Conservation (phyloP, 345 rosid genomes). For the Eucalyptus curtisii region DNA sequence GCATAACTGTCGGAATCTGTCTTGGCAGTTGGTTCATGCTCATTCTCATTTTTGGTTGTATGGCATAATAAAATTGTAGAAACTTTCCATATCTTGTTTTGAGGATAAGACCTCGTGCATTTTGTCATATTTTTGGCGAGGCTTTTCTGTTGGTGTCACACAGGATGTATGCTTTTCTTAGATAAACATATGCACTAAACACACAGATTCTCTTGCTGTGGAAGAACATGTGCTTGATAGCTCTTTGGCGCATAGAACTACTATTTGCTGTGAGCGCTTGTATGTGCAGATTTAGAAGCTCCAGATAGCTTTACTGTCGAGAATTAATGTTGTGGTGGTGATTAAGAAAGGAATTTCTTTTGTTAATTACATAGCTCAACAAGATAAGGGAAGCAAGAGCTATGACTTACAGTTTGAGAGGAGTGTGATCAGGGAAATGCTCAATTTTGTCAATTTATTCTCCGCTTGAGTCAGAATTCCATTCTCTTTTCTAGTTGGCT, state of each 20-base stretch:
- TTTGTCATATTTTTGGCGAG: background rate
- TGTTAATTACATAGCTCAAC: background rate
- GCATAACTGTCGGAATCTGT: background rate
- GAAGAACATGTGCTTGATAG: background rate
- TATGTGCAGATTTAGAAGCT: background rate
- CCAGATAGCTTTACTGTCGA: background rate
- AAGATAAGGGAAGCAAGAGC: background rate
- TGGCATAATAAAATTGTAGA: background rate
- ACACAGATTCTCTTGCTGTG: background rate
- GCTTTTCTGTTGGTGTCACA: background rate
- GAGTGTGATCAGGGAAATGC: background rate
- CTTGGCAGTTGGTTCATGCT: background rate
- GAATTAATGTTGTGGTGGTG: background rate
- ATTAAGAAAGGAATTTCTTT: background rate
- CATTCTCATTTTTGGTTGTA: background rate
- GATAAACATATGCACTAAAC: background rate
- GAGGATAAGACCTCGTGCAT: background rate
- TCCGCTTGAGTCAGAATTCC: background rate
- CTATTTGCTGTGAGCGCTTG: background rate
- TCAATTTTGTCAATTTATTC: background rate
- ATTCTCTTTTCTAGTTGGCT: background rate
- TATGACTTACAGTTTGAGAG: background rate
- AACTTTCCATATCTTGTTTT: background rate
- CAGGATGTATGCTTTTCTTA: background rate
- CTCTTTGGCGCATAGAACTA: background rate